Base-by-base conservation (phyloP, 2,329 filamentous ascomycete genomes). In the Pleurostoma richardsiae region DNA sequence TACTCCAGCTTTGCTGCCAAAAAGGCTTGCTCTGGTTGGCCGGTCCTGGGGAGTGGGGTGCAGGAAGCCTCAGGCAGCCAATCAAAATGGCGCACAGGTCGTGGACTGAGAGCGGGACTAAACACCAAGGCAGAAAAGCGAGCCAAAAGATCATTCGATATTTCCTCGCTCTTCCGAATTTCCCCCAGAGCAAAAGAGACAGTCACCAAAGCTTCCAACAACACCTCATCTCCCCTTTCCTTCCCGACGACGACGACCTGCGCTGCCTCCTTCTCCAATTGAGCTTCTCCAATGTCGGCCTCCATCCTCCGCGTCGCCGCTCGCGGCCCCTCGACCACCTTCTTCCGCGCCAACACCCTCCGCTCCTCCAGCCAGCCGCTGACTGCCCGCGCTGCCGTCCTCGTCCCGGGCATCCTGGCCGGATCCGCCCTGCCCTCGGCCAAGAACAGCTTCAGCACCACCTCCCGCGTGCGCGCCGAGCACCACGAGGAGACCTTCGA, bases 401-500 rank as follows among this genome's bases (percentile, higher is more conserved):
- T 72, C 56, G 62, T 69, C 51, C 76, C 80, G 59, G 71, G 72
- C 55, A 59, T 76, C 58, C 61, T 72, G 59, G 69, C 71, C 60
- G 70, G 47, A 44, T 47, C 47, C 33, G 45, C 49, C 31, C 43
- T 73, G 60, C 72, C 73, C 61, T 71, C 74, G 62, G 65, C 69
- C 51, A 61, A 62, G 58, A 69, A 64, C 64, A 73, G 64, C 73
- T 85, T 86, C 74, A 85, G 79, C 77, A 86, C 82, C 65, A 77
- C 74, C 52, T 66, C 72, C 59, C 65, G 75, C 63, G 70, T 76
- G 65, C 73, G 71, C 59, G 68, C 69, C 65, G 73, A 79, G 65
- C 88, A 95, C 72, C 82, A 85, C 66, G 94, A 99, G 73, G 94
- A 99, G 84, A 95, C 88, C 63, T 99, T 96, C 62, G 94, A 99